Evolutionary conservation across 176 grass and related monocot species (phyloP), one percentile per base, ranked within the genome.

Genomic region (Alopecurus myosuroides): DNA sequence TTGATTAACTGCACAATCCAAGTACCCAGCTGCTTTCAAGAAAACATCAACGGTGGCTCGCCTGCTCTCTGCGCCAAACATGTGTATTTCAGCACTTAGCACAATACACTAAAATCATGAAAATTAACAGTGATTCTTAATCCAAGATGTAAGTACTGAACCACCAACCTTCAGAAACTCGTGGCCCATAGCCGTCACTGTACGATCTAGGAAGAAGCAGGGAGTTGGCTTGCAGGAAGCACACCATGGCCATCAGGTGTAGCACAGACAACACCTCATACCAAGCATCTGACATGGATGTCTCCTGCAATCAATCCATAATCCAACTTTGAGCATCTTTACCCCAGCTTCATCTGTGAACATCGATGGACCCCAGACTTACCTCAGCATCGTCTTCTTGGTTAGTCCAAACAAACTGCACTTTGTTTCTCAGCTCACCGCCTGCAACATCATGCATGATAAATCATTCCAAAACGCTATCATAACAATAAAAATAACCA

Each of bases 231-330:
- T 91, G 91, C 26, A 82, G 82, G 77, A 93, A 88, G 80, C 88
- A 95, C 78, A 95, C 75, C 86, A 93, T 82, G 75, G 90, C 83
- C 88, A 96, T 93, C 71, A 96, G 86, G 71, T 96, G 91, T 78
- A 96, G 86, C 70, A 93, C 91, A 45, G 91, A 93, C 33, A 96
- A 31, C 62, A 91, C 88, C 81, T 96, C 94, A 33, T 96, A 96
- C 94, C 94, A 96, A 89, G 89, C 84, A 84, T 96, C 90, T 55
- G 86, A 14, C 77, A 96, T 93, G 64, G 76, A 76, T 60, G 91
- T 96, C 90, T 96, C 94, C 94, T 96, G 85, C 86, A 86, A 60
- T 39, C 46, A 76, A 84, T 72, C 70, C 35, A 80, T 26, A 34
- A 48, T 9, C 65, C n/a, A 51, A 67, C 33, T 83, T 88, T 81